A percentile compares a stretch with the other conserved stretches of the same genome.
phyloP scores from a whole-genome alignment of 2,329 filamentous ascomycete species.

The Fusarium pseudograminearum region DNA sequence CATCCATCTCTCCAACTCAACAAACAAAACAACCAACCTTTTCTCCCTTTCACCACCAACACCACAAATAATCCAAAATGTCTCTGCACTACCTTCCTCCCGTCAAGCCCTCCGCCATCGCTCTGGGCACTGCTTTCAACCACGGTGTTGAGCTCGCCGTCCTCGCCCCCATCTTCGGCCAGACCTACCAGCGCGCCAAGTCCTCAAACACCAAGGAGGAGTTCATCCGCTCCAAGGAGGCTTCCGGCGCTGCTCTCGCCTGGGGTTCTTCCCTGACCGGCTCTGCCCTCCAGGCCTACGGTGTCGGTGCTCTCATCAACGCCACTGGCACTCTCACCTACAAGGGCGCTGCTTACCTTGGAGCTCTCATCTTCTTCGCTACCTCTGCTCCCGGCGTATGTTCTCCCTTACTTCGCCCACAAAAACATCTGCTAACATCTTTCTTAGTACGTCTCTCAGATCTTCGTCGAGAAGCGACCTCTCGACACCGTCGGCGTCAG shows the following conservation, averaged over 20 bases:
- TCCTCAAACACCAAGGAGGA: slow-evolving; percentile 94
- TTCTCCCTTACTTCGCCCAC: not conserved
- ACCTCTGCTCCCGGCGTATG: slow-evolving; percentile 86
- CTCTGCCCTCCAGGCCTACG: slow-evolving; percentile 89
- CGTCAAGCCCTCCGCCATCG: slow-evolving; percentile 98
- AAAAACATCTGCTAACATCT: slow-evolving; percentile 10
- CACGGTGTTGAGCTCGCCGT: slow-evolving; percentile 91
- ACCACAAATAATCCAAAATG: slow-evolving; percentile 57
- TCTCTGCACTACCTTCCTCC: slow-evolving; percentile 74
- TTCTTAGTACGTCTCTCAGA: slow-evolving; percentile 81
- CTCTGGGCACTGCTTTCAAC: slow-evolving; percentile 95
- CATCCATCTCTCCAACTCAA: slow-evolving; percentile 5
- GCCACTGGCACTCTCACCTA: slow-evolving; percentile 95
- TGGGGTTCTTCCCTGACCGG: slow-evolving; percentile 93
- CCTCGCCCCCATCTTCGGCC: slow-evolving; percentile 89
- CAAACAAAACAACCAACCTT: not conserved
- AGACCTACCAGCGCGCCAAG: slow-evolving; percentile 94
- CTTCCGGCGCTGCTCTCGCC: slow-evolving; percentile 84
- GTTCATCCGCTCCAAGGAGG: slow-evolving; percentile 94
- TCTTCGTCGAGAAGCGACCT: slow-evolving; percentile 92
- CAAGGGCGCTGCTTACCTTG: slow-evolving; percentile 96
- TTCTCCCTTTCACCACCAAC: not conserved
- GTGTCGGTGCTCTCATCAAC: slow-evolving; percentile 90
- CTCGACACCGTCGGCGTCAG: slow-evolving; percentile 90
- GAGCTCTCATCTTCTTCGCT: slow-evolving; percentile 90